These are phyloP conservation scores for Grammothele lineata DNA, from an alignment of 768 basidiomycete genomes.

Conservation along the genomic window DNA sequence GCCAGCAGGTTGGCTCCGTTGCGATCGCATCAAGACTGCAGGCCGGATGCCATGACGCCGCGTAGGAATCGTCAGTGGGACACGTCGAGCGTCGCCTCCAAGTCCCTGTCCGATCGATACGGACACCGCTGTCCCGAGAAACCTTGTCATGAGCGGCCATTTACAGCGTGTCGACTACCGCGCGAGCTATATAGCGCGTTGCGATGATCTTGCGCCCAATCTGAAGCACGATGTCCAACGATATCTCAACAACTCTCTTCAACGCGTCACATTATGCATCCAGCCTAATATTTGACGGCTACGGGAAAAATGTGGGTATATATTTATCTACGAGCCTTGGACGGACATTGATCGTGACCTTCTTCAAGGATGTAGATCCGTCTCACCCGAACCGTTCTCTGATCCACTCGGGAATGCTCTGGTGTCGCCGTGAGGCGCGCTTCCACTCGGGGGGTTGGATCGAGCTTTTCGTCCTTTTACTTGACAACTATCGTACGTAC, in stretches of 20 bases:
- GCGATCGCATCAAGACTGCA: no score
- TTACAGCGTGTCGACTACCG: no score
- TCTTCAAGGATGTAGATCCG: constrained; percentile 82
- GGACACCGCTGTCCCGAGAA: constrained; percentile 65
- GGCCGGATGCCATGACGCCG: no score
- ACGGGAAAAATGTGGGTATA: constrained; percentile 60
- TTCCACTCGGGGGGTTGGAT: constrained; percentile 89
- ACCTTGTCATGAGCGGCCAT: no score
- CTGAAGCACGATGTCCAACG: constrained; percentile 88
- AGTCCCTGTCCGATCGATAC: no score
- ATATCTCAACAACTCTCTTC: no score
- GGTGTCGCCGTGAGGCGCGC: constrained; percentile 84
- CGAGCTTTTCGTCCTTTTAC: constrained; percentile 85
- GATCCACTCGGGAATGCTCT: constrained; percentile 77
- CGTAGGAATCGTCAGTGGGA: no score
- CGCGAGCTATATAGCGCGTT: no score
- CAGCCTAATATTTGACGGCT: constrained; percentile 73
- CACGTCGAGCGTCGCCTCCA: no score
- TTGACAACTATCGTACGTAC: constrained; percentile 93
- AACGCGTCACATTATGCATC: no score
- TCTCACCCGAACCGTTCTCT: constrained; percentile 77
- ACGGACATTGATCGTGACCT: neutral
- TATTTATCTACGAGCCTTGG: no score
- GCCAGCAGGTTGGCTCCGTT: no score
- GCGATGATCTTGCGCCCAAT: constrained; percentile 80